A percentile compares a stretch with the other conserved stretches of the same genome.
These are phyloP conservation scores for Neofusicoccum sp. DNA, from an alignment of 2,329 filamentous ascomycete genomes.

Conservation along the genomic window DNA sequence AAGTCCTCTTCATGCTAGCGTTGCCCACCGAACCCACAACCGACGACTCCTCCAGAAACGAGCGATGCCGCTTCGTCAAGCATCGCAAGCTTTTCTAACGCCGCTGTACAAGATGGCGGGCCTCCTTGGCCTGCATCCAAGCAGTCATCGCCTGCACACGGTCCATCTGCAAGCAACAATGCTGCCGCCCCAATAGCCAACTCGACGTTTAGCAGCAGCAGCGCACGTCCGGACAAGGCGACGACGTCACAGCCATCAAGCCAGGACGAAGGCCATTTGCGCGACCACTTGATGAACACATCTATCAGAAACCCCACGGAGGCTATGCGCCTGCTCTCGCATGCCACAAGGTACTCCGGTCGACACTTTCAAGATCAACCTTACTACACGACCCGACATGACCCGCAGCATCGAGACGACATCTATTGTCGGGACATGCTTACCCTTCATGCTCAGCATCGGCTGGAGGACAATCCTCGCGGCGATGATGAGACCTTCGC, in stretches of 20 bases:
- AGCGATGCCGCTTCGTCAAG: not conserved
- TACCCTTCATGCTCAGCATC: not conserved
- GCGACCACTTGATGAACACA: constrained; percentile 8
- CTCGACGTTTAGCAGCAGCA: not conserved
- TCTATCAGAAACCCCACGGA: constrained; percentile 1
- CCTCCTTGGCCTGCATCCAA: not conserved
- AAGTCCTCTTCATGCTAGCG: not conserved
- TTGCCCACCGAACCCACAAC: no score
- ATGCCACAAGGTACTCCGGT: not conserved
- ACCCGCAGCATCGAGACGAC: not conserved
- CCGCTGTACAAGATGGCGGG: not conserved
- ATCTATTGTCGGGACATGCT: not conserved
- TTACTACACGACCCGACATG: not conserved
- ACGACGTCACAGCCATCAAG: not conserved
- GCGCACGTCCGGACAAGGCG: not conserved
- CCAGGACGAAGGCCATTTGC: not conserved
- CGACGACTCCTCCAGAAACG: not conserved
- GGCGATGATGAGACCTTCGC: constrained; percentile 1
- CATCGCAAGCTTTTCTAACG: not conserved
- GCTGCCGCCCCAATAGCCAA: not conserved
- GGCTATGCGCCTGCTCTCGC: constrained; percentile 5
- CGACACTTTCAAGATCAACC: not conserved
- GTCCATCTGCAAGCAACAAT: not conserved
- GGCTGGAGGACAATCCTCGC: not conserved
- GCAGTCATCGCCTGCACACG: not conserved